Evolutionary conservation across 495 filamentous ascomycete genomes (phyloP).

Genomic region (Penicillium chermesinum): DNA sequence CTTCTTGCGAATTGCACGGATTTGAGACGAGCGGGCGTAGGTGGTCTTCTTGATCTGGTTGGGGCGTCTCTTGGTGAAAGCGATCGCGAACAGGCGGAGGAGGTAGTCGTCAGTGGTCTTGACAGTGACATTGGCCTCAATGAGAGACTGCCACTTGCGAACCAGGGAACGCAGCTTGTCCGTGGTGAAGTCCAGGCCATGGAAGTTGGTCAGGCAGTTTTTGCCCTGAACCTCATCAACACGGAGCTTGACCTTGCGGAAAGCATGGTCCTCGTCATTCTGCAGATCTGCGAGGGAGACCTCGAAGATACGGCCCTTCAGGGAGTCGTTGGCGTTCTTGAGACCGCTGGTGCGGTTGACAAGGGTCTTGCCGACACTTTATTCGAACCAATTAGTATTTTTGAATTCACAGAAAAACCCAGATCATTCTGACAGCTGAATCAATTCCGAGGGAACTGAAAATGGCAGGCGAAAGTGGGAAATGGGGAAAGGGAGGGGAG

Average conservation of each 20-base stretch:
- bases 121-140: slow-evolving; percentile 98
- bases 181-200: slow-evolving; percentile 99
- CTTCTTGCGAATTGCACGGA: slow-evolving; percentile 96
- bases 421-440: no score
- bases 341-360: slow-evolving; percentile 99
- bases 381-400: slow-evolving; percentile 11
- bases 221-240: slow-evolving; percentile 99
- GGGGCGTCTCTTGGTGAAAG: slow-evolving; percentile 96
- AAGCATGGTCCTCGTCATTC: slow-evolving; percentile 98
- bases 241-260: slow-evolving; percentile 98
- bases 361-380: slow-evolving; percentile 95
- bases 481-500: slow-evolving; percentile 1
- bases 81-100: slow-evolving; percentile 94
- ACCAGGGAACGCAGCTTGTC: slow-evolving; percentile 98
- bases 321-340: slow-evolving; percentile 98
- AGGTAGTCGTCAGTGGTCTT: slow-evolving; percentile 99
- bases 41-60: slow-evolving; percentile 99
- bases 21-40: slow-evolving; percentile 92
- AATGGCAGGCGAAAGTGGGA: neutral
- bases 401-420: no score
- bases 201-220: slow-evolving; percentile 99
- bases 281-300: slow-evolving; percentile 97
- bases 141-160: slow-evolving; percentile 98
- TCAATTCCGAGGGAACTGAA: neutral
- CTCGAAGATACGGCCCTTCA: slow-evolving; percentile 98